These are phyloP conservation scores for Colletotrichum tropicale DNA, from an alignment of 2,329 filamentous ascomycete genomes.

Conservation along the genomic window DNA sequence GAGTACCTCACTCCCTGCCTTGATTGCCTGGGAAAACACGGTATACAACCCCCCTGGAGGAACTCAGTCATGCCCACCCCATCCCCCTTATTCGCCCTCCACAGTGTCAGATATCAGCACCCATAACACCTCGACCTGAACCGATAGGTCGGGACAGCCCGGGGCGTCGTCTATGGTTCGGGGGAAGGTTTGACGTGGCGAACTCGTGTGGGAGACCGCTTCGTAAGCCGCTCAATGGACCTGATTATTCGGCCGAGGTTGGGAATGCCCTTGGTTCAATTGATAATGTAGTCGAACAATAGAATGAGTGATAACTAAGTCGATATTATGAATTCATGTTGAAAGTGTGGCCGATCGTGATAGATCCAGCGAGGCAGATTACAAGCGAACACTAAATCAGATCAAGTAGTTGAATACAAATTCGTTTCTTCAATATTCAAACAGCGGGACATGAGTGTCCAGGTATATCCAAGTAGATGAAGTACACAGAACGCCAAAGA, in stretches of 20 bases:
- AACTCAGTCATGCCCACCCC: neutral
- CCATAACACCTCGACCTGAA: neutral
- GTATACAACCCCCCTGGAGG: neutral
- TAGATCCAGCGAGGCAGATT: neutral
- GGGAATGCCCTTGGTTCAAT: neutral
- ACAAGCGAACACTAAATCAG: neutral
- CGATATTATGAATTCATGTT: neutral
- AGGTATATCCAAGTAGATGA: slow-evolving; percentile 8
- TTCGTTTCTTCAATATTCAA: slow-evolving; percentile 2
- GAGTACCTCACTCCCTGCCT: neutral
- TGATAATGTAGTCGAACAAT: neutral
- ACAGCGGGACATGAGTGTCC: slow-evolving; percentile 9
- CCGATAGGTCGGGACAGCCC: neutral
- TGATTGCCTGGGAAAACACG: neutral
- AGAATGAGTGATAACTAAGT: neutral
- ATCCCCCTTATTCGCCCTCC: neutral
- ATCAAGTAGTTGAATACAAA: neutral
- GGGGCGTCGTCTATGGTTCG: neutral
- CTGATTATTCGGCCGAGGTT: neutral
- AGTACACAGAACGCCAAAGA: neutral
- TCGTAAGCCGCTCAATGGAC: neutral
- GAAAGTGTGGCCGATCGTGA: too few species aligned
- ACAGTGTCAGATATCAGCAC: neutral
- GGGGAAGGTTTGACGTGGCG: neutral
- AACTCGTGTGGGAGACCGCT: neutral